These are phyloP conservation scores for Mucor velutinosus DNA, from an alignment of 371 early-diverging fungal species.

Conservation along the genomic window DNA sequence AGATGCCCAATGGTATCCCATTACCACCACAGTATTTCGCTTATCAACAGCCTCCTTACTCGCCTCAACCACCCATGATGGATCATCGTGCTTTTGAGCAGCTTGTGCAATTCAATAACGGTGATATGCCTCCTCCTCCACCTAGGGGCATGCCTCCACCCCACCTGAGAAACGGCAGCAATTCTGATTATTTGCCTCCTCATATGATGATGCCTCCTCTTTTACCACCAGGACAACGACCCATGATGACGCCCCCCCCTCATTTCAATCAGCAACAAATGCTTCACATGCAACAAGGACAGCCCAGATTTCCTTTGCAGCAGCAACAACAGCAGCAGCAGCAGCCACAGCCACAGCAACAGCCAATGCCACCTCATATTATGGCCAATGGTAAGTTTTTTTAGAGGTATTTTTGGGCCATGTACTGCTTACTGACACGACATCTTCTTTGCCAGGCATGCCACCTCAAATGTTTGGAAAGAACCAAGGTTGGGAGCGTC, in stretches of 20 bases:
- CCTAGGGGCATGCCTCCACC: conserved; percentile 10
- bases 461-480: conserved; percentile 45
- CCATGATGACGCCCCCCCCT: conserved; percentile 36
- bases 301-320: conserved; percentile 24
- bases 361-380: conserved; percentile 38
- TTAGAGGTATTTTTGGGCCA: background rate
- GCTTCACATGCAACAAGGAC: conserved; percentile 22
- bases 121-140: conserved; percentile 3
- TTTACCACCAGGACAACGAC: conserved; percentile 26
- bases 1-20: background rate
- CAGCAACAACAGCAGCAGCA: conserved; percentile 8
- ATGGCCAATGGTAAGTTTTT: conserved; percentile 35
- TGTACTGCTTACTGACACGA: background rate
- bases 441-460: conserved; percentile 17
- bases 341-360: conserved; percentile 27
- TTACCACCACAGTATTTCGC: conserved; percentile 7
- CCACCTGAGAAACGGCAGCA: conserved; percentile 8
- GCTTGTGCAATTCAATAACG: conserved; percentile 10
- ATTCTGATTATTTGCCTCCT: conserved; percentile 31
- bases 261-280: conserved; percentile 24
- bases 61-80: conserved; percentile 26
- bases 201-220: conserved; percentile 31
- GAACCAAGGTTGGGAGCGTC: conserved; percentile 46
- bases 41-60: conserved; percentile 14
- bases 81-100: conserved; percentile 24